Conservation (phyloP, 495 filamentous ascomycete species). For the Neurospora sp. region DNA sequence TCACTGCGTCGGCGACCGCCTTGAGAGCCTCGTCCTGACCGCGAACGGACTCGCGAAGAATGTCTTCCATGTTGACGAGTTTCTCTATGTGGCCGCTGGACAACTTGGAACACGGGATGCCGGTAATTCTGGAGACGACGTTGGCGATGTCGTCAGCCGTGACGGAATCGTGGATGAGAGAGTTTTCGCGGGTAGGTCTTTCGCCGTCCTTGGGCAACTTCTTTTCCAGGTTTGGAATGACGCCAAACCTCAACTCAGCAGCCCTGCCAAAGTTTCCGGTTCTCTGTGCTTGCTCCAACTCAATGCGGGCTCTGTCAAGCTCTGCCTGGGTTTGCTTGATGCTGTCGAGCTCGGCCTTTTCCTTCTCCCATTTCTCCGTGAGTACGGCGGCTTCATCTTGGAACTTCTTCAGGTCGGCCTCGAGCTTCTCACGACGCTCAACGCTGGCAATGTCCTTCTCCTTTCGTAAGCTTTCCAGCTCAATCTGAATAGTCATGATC, state of each 20-base stretch:
- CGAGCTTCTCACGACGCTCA: constrained; percentile 79
- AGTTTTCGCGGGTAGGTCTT: constrained; percentile 30
- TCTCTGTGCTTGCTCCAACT: constrained; percentile 79
- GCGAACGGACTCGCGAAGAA: constrained; percentile 69
- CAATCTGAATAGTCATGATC: constrained; percentile 96
- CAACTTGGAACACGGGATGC: constrained; percentile 83
- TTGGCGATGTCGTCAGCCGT: constrained; percentile 86
- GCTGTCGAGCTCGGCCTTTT: constrained; percentile 68
- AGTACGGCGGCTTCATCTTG: constrained; percentile 58
- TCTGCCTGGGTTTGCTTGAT: constrained; percentile 80
- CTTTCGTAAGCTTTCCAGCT: constrained; percentile 89
- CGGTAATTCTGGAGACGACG: constrained; percentile 83
- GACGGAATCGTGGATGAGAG: constrained; percentile 83
- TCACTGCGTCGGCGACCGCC: constrained; percentile 84
- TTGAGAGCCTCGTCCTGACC: constrained; percentile 91
- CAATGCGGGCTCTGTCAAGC: constrained; percentile 71
- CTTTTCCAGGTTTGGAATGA: constrained; percentile 68
- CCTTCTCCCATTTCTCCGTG: constrained; percentile 80
- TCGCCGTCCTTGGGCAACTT: constrained; percentile 71
- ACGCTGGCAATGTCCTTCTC: constrained; percentile 82
- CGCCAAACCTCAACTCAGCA: constrained; percentile 76
- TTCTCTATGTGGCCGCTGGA: constrained; percentile 89
- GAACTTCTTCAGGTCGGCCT: constrained; percentile 60
- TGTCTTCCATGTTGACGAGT: constrained; percentile 89
- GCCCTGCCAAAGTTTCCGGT: constrained; percentile 86